Evolutionary conservation across 2,329 filamentous ascomycete genomes (phyloP).

Genomic region (Aspergillus pseudoglaucus): DNA sequence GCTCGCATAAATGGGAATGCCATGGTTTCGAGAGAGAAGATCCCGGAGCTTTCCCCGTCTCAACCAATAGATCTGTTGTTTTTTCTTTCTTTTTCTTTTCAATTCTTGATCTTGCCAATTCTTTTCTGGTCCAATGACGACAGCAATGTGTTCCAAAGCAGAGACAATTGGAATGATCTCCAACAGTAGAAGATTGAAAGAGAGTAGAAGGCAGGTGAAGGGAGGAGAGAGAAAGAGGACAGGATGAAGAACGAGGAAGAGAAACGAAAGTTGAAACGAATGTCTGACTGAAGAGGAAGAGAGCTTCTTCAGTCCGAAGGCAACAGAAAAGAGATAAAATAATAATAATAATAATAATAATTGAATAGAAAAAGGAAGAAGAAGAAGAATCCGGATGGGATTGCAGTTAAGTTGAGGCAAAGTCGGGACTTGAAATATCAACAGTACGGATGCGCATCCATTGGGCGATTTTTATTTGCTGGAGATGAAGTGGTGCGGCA

Average conservation of each 20-base stretch:
- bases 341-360: too few species aligned
- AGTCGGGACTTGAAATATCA: conserved; percentile 4
- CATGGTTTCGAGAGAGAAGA: conserved; percentile 18
- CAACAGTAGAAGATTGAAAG: conserved; percentile 1
- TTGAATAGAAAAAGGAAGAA: not conserved
- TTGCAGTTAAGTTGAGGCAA: conserved; percentile 7
- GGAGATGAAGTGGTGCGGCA: conserved; percentile 4
- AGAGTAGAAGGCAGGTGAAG: conserved; percentile 10
- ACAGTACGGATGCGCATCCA: conserved; percentile 13
- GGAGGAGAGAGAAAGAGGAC: conserved; percentile 10
- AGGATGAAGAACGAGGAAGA: conserved; percentile 6
- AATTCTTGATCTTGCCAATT: not conserved
- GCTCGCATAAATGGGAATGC: conserved; percentile 34
- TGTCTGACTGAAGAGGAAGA: conserved; percentile 9
- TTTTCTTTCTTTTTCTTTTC: too few species aligned
- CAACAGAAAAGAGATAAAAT: conserved; percentile 1
- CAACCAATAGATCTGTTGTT: conserved; percentile 5
- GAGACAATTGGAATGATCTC: conserved; percentile 4
- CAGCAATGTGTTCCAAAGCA: conserved; percentile 1
- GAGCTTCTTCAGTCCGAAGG: not conserved
- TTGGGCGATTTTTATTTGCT: conserved; percentile 16
- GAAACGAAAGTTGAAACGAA: conserved; percentile 17
- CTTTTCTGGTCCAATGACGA: conserved; percentile 6
- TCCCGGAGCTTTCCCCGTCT: not conserved
- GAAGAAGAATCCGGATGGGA: conserved; percentile 1